A percentile compares a stretch with the other conserved stretches of the same genome.
These are phyloP conservation scores for Venturia pyrina DNA, from an alignment of 2,329 filamentous ascomycete genomes.

Conservation along the genomic window DNA sequence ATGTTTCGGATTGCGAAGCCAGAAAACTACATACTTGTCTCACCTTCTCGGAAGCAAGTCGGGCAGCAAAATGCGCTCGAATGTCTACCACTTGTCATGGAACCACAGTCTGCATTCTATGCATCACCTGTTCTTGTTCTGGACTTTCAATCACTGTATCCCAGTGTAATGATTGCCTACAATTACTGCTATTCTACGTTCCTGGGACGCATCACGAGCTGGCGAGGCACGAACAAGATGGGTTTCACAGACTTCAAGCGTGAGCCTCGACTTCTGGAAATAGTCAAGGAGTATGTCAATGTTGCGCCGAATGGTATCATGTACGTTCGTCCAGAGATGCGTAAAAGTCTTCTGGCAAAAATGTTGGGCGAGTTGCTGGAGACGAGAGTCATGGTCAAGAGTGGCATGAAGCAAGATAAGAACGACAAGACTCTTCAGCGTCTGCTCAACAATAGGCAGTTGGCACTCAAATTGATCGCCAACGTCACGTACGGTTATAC, in stretches of 20 bases:
- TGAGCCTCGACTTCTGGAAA: conserved; percentile 60
- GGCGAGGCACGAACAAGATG: conserved; percentile 91
- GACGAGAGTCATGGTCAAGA: conserved; percentile 95
- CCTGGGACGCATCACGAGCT: conserved; percentile 71
- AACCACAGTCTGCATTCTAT: conserved; percentile 92
- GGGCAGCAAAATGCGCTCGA: conserved; percentile 90
- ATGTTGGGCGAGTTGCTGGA: conserved; percentile 96
- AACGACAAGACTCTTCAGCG: conserved; percentile 78
- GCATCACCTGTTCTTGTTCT: conserved; percentile 79
- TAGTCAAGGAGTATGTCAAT: conserved; percentile 79
- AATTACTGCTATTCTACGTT: conserved; percentile 99
- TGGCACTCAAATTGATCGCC: conserved; percentile 91
- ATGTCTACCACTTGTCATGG: conserved; percentile 92
- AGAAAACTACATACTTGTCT: conserved; percentile 84
- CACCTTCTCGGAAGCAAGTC: conserved; percentile 83
- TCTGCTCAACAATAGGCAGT: conserved; percentile 82
- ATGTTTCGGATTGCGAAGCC: conserved; percentile 99
- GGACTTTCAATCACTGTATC: conserved; percentile 93
- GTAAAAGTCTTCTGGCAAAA: conserved; percentile 85
- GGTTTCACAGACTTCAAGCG: conserved; percentile 83
- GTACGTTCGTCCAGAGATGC: conserved; percentile 75
- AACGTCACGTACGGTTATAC: conserved; percentile 99
- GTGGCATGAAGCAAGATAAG: conserved; percentile 88
- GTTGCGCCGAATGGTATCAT: conserved; percentile 95
- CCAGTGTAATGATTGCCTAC: conserved; percentile 97